Percentiles rank a stretch among this genome's conserved stretches.
phyloP scores from a whole-genome alignment of 306 rosid genomes.

The Crotalaria pallida region DNA sequence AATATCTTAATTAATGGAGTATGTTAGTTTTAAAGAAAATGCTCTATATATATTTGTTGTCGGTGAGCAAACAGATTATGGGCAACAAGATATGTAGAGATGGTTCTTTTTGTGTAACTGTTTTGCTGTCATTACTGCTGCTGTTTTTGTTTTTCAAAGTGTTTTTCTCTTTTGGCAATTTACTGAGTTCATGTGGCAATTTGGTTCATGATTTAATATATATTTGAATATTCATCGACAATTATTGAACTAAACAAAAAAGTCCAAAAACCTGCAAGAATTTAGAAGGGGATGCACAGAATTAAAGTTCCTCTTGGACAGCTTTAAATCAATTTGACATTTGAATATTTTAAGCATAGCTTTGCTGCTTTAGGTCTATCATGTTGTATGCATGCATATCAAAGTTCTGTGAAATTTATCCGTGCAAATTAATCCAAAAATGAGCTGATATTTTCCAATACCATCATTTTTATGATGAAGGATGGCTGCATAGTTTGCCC shows the following conservation, averaged over 20 bases:
- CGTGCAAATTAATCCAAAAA: background rate
- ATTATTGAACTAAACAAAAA: background rate
- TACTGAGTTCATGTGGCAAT: background rate
- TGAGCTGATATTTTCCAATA: background rate
- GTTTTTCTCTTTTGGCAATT: background rate
- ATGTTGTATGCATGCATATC: background rate
- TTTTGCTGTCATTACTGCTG: background rate
- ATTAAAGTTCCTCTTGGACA: background rate
- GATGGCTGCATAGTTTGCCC: constrained; percentile 95
- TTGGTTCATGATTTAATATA: background rate
- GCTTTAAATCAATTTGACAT: background rate
- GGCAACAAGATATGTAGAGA: too few species aligned
- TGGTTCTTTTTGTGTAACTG: background rate
- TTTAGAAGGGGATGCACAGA: background rate
- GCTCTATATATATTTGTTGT: too few species aligned
- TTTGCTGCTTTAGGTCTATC: background rate
- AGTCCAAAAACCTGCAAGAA: background rate
- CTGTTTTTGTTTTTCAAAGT: background rate
- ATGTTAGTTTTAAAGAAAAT: too few species aligned
- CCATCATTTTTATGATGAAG: constrained; percentile 32
- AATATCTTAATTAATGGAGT: too few species aligned
- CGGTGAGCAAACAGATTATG: too few species aligned
- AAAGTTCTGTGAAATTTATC: background rate
- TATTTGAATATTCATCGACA: background rate
- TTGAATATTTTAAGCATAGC: background rate